These are phyloP conservation scores for Hordeum marinum DNA, from an alignment of 176 grass and related monocot genomes.

Conservation along the genomic window DNA sequence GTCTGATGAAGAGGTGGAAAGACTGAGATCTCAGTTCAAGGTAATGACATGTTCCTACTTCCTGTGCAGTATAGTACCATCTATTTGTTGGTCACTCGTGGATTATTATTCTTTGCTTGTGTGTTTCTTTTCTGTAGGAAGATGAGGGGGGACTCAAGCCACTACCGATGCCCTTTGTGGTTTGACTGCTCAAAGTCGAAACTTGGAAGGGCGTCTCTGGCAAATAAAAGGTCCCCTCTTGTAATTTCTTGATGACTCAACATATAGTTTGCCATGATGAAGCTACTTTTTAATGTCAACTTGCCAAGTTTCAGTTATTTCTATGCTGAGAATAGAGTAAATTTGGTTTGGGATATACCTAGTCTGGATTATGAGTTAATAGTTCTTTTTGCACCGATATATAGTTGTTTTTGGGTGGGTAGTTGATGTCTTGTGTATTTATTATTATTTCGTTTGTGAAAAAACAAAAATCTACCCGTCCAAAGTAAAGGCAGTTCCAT, in stretches of 20 bases:
- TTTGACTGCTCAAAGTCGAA: not conserved
- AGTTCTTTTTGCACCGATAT: no score
- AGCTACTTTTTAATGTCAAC: no score
- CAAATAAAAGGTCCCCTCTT: not conserved
- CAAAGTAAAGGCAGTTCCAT: no score
- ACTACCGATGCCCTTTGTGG: no score
- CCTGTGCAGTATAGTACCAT: not conserved
- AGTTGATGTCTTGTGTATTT: no score
- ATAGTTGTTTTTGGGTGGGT: no score
- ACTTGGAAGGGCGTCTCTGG: not conserved
- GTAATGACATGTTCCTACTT: not conserved
- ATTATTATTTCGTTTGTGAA: no score
- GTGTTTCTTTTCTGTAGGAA: not conserved
- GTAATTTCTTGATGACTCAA: not conserved
- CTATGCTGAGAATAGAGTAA: no score
- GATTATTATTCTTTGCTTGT: not conserved
- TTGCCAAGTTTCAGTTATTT: no score
- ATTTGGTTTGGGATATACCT: no score
- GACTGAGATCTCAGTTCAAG: not conserved
- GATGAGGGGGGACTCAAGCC: not conserved
- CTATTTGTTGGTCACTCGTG: not conserved
- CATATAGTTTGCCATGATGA: not conserved
- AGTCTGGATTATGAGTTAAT: no score
- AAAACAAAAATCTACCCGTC: no score
- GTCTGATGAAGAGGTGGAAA: conserved; percentile 9